A percentile compares a stretch with the other conserved stretches of the same genome.
Evolutionary conservation across 78 protist species (phyloP).

Genomic region (Dictyostelium citrinum): DNA sequence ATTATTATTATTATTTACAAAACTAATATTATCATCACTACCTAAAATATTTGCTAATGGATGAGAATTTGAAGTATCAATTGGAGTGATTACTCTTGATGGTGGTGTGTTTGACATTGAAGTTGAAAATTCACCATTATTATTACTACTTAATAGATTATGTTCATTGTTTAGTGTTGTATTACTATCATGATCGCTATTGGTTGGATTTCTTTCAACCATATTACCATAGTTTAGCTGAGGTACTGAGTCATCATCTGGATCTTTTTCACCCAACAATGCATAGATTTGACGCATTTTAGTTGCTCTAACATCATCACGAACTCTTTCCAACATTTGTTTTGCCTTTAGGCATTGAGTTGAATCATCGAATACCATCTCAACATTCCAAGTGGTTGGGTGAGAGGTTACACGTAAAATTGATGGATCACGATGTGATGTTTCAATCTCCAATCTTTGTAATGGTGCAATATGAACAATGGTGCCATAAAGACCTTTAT

Average conservation of each 20-base stretch:
- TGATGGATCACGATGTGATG: constrained; percentile 37
- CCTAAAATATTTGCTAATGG: constrained; percentile 19
- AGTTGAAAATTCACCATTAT: neutral
- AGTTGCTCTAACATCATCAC: constrained; percentile 53
- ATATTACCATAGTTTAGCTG: neutral
- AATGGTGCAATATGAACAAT: constrained; percentile 66
- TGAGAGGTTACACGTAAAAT: constrained; percentile 36
- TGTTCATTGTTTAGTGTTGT: neutral
- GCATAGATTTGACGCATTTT: constrained; percentile 75
- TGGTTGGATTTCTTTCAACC: neutral
- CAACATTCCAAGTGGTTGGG: constrained; percentile 73
- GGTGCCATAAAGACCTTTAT: constrained; percentile 22
- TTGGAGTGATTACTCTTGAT: constrained; percentile 8
- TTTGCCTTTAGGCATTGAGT: constrained; percentile 31
- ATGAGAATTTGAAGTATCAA: constrained; percentile 70
- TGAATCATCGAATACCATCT: constrained; percentile 64
- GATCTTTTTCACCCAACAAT: constrained; percentile 70
- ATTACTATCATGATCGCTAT: neutral
- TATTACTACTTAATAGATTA: neutral
- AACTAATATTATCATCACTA: neutral
- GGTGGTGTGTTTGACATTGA: constrained; percentile 6
- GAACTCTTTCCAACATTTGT: constrained; percentile 32
- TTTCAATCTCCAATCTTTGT: constrained; percentile 56
- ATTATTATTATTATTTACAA: neutral
- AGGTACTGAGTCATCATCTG: constrained; percentile 30